Base-by-base conservation (phyloP, 108 stramenopile genomes). In the Asterionellopsis glacialis region DNA sequence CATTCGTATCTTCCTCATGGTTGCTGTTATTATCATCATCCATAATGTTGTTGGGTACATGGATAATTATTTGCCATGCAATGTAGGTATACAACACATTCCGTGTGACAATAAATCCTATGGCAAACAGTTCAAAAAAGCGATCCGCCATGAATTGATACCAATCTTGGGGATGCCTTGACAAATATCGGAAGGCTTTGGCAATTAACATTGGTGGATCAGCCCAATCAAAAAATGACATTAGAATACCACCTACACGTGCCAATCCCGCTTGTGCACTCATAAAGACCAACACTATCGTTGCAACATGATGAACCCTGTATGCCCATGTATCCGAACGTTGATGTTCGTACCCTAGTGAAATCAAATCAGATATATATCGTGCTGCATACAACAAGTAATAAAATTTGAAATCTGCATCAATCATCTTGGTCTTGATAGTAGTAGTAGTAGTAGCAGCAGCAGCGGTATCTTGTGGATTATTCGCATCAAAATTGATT, bases 151-250 rank as follows among this genome's bases (percentile, higher is more conserved):
- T 40, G 51, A 64, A 70, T 40, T 76, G 55, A 28, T 54, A 59
- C 12, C 57, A 26, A 28, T 68, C 75, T 4, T 63, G 53, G 9
- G 70, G 59, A 16, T 60, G 51, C 26, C 57, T 47, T 39, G 65
- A 67, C 15, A 63, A 24, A 60, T 82, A 82, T 52, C 57, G 55
- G 62, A 45, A 77, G 21, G 59, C 43, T 52, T 82, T 82, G 63
- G 80, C 80, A 41, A 47, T 24, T 66, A 75, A 64, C 44, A 82
- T 38, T 12, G 67, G 70, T n/a, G 68, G 44, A 53, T 82, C 80
- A 38, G 70, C 76, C 61, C 72, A 67, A 53, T 82, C 80, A 21
- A 77, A 61, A 39, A 77, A 71, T 51, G 77, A 70, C 80, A 82
- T 82, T 51, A 82, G 62, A 43, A 76, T 59, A 22, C 73, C 68